These are phyloP conservation scores for Dioscorea alata DNA, from an alignment of 106 monocot genomes.

Conservation along the genomic window DNA sequence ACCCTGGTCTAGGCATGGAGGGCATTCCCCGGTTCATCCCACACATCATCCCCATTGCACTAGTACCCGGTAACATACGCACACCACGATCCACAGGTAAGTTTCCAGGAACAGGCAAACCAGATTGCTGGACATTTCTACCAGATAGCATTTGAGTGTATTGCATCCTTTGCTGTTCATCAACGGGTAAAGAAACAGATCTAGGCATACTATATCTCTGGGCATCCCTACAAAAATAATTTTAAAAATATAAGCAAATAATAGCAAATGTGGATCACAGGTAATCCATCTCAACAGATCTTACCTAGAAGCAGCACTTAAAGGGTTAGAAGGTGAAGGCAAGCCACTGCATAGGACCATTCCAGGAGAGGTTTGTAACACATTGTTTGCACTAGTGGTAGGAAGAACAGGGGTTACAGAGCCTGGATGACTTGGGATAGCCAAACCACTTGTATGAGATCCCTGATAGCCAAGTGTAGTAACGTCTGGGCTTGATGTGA, in stretches of 20 bases:
- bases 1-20: conserved; percentile 43
- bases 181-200: conserved; percentile 47
- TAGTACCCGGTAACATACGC: conserved; percentile 55
- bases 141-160: conserved; percentile 58
- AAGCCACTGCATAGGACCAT: conserved; percentile 44
- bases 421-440: conserved; percentile 39
- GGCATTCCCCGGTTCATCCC: conserved; percentile 52
- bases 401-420: conserved; percentile 42
- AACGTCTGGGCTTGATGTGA: conserved; percentile 40
- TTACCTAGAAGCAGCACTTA: conserved; percentile 61
- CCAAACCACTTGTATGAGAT: conserved; percentile 37
- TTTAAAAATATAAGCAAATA: not conserved
- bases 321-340: conserved; percentile 38
- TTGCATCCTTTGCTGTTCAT: conserved; percentile 70
- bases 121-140: conserved; percentile 58
- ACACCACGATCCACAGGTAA: conserved; percentile 61
- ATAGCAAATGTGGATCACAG: not conserved
- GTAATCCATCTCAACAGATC: not conserved
- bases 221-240: conserved; percentile 49
- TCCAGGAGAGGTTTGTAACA: conserved; percentile 60
- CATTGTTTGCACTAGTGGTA: conserved; percentile 38
- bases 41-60: conserved; percentile 67
- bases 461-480: conserved; percentile 46
- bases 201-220: conserved; percentile 56
- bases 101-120: conserved; percentile 31